A percentile compares a stretch with the other conserved stretches of the same genome.
phyloP scores from a whole-genome alignment of 192 early-diverging fungal genomes.

The Coemansia sp. region DNA sequence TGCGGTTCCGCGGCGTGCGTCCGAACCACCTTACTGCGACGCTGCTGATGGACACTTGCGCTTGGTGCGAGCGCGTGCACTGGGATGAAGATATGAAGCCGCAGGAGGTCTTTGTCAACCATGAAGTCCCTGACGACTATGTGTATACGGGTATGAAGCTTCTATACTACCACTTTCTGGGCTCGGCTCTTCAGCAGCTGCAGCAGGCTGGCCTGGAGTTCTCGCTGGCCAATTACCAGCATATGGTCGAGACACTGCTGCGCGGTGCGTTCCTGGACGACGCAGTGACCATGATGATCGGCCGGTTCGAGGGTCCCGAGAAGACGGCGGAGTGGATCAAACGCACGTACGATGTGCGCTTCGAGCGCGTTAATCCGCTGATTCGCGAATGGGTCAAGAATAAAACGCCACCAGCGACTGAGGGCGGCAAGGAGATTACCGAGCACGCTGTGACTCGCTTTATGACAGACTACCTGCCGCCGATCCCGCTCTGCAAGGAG shows the following conservation, averaged over 20 bases:
- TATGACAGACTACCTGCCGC: constrained; percentile 27
- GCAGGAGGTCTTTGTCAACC: constrained; percentile 26
- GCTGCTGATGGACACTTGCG: constrained; percentile 50
- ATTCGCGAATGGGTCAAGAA: constrained; percentile 9
- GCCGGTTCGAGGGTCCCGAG: constrained; percentile 18
- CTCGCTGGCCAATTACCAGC: constrained; percentile 40
- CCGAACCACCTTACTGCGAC: constrained; percentile 48
- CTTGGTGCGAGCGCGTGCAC: constrained; percentile 51
- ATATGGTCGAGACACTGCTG: constrained; percentile 42
- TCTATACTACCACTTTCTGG: constrained; percentile 41
- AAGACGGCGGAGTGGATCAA: neutral
- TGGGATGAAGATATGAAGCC: constrained; percentile 47
- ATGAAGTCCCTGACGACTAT: constrained; percentile 38
- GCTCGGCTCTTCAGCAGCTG: constrained; percentile 29
- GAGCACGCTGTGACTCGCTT: constrained; percentile 15
- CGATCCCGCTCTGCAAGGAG: constrained; percentile 39
- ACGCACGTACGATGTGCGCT: constrained; percentile 6
- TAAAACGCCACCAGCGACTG: neutral
- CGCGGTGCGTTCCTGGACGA: constrained; percentile 32
- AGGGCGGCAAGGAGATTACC: neutral
- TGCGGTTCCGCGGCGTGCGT: constrained; percentile 45
- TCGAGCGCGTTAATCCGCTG: constrained; percentile 3
- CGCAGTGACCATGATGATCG: constrained; percentile 36
- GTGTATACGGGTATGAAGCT: constrained; percentile 39
- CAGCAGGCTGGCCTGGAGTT: constrained; percentile 40